A percentile compares a stretch with the other conserved stretches of the same genome.
phyloP scores from a whole-genome alignment of 768 basidiomycete genomes.

The Lactifluus piperatus region DNA sequence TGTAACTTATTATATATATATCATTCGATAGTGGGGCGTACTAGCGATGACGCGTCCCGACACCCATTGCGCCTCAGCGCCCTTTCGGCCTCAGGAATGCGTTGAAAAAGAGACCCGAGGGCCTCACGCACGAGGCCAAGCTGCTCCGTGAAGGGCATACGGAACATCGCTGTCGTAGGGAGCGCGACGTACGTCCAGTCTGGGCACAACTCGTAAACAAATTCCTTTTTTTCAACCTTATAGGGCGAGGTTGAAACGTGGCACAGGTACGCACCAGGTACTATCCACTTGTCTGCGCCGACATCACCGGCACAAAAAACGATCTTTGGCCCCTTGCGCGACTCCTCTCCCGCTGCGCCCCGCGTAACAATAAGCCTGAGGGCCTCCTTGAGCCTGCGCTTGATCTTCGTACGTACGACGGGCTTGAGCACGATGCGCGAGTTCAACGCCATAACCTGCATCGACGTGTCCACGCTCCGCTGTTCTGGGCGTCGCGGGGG shows the following conservation, averaged over 20 bases:
- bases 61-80: background rate
- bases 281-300: constrained; percentile 14
- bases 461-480: constrained; percentile 2
- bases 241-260: too few species aligned
- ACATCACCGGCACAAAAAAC: constrained; percentile 6
- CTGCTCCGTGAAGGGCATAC: constrained; percentile 2
- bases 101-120: background rate
- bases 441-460: background rate
- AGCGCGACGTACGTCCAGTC: constrained; percentile 12
- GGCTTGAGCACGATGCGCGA: background rate
- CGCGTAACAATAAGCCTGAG: constrained; percentile 11
- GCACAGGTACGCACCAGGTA: constrained; percentile 1
- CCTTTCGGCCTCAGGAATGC: background rate
- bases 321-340: background rate
- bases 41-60: background rate
- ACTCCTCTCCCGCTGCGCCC: constrained; percentile 2
- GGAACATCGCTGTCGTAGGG: constrained; percentile 2
- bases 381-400: constrained; percentile 4
- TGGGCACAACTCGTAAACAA: background rate
- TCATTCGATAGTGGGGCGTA: background rate
- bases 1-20: background rate
- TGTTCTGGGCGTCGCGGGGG: background rate
- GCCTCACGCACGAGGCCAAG: constrained; percentile 5
- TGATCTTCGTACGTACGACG: background rate
- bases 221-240: background rate